Conservation (phyloP, 192 early-diverging fungal genomes). For the Coemansia sp. region DNA sequence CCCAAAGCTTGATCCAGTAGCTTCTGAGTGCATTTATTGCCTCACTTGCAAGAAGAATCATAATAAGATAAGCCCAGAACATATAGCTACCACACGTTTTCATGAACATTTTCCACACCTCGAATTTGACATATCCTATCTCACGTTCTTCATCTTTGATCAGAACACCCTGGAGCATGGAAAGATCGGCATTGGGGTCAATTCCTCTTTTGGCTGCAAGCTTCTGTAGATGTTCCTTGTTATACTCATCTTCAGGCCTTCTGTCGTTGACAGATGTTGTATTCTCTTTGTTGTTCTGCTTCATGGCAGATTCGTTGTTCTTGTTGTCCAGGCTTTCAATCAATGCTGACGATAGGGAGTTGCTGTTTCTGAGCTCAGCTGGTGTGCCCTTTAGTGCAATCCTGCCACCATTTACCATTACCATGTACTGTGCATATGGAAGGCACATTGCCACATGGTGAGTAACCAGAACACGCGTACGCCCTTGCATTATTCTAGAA, state of each 20-base stretch:
- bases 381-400: conserved; percentile 36
- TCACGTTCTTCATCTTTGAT: conserved; percentile 80
- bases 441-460: conserved; percentile 73
- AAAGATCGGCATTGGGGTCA: conserved; percentile 27
- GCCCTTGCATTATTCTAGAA: conserved; percentile 57
- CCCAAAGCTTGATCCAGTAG: no score
- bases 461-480: conserved; percentile 85
- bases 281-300: neutral
- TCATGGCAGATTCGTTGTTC: neutral
- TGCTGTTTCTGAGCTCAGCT: conserved; percentile 6
- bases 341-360: neutral
- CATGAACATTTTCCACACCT: conserved; percentile 76
- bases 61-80: conserved; percentile 50
- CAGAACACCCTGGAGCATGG: conserved; percentile 58
- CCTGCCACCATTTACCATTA: conserved; percentile 44
- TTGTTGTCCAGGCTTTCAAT: neutral
- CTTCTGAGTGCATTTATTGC: no score
- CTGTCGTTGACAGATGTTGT: neutral
- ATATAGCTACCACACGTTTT: conserved; percentile 59
- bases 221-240: conserved; percentile 14
- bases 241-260: conserved; percentile 29
- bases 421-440: conserved; percentile 22
- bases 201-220: conserved; percentile 36
- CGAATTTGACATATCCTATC: conserved; percentile 65
- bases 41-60: no score